Base-by-base conservation (phyloP, 306 rosid genomes). In the Biancaea sappan region DNA sequence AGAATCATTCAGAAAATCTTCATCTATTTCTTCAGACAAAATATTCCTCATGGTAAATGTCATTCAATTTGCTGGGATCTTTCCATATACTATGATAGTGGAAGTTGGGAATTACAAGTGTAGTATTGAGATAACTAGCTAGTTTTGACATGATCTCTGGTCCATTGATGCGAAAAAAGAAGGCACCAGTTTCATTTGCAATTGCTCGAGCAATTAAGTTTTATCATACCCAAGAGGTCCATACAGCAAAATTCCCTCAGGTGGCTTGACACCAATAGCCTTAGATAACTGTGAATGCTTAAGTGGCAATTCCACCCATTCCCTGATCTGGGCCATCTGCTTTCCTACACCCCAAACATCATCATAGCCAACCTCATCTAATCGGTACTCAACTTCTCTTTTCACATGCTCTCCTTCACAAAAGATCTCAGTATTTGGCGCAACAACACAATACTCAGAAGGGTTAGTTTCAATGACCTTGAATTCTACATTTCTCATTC, bases 111-210 rank as follows among this genome's bases (percentile, higher is more conserved):
- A n/a, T n/a, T n/a, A n/a, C n/a, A n/a, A n/a, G n/a, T n/a, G n/a
- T n/a, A n/a, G n/a, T n/a, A n/a, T n/a, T n/a, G n/a, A n/a, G n/a
- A n/a, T n/a, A n/a, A n/a, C n/a, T n/a, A n/a, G n/a, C n/a, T n/a
- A n/a, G n/a, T n/a, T n/a, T n/a, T n/a, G n/a, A n/a, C n/a, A n/a
- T n/a, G n/a, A n/a, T n/a, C n/a, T n/a, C n/a, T n/a, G n/a, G n/a
- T n/a, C n/a, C n/a, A n/a, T n/a, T n/a, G n/a, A n/a, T 88, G 72
- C 90, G 85, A 86, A 88, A 88, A 81, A 88, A 88, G 75, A 88
- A 88, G 54, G 92, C 92, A 78, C 92, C 92, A 50, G 90, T 88
- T 83, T 88, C 92, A 80, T 88, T 85, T 10, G 92, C 92, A 34
- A 88, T 88, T 60, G 88, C 92, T 52, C 90, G 74, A 53, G 92